Conservation (phyloP, 2,329 filamentous ascomycete genomes). For the Phoma herbarum region DNA sequence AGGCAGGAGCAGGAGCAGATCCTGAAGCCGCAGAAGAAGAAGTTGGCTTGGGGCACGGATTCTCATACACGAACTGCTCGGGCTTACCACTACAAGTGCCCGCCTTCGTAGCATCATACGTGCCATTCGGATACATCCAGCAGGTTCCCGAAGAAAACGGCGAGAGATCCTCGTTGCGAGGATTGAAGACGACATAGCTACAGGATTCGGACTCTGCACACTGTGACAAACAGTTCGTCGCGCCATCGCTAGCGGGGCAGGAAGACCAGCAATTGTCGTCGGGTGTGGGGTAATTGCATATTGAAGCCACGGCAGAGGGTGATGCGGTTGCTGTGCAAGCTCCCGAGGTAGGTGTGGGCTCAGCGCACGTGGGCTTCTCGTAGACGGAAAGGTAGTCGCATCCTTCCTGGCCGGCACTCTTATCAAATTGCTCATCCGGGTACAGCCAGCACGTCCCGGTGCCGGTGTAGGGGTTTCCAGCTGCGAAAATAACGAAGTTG, state of each 20-base stretch:
- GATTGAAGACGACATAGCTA: constrained; percentile 5
- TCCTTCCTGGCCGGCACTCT: background rate
- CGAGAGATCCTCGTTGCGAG: background rate
- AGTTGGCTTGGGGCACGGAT: background rate
- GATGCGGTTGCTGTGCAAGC: constrained; percentile 8
- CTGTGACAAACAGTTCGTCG: background rate
- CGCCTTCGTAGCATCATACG: background rate
- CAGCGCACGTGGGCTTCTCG: constrained; percentile 3
- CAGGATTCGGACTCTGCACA: constrained; percentile 1
- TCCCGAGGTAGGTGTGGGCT: background rate
- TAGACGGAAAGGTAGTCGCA: constrained; percentile 4
- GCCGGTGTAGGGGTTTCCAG: constrained; percentile 6
- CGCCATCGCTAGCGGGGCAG: background rate
- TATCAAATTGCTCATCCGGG: constrained; percentile 1
- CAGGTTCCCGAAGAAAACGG: constrained; percentile 1
- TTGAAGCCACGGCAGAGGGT: background rate
- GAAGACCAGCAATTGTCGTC: constrained; percentile 1
- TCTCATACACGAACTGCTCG: constrained; percentile 3
- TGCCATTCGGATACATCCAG: constrained; percentile 3
- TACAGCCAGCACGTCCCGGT: constrained; percentile 4
- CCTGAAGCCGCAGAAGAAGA: background rate
- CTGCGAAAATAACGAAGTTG: constrained; percentile 3
- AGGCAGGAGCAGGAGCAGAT: background rate
- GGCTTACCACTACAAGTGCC: background rate
- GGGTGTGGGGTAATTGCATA: constrained; percentile 2